Evolutionary conservation across 768 basidiomycete species (phyloP).

Genomic region (Lactarius pseudohatsudake): DNA sequence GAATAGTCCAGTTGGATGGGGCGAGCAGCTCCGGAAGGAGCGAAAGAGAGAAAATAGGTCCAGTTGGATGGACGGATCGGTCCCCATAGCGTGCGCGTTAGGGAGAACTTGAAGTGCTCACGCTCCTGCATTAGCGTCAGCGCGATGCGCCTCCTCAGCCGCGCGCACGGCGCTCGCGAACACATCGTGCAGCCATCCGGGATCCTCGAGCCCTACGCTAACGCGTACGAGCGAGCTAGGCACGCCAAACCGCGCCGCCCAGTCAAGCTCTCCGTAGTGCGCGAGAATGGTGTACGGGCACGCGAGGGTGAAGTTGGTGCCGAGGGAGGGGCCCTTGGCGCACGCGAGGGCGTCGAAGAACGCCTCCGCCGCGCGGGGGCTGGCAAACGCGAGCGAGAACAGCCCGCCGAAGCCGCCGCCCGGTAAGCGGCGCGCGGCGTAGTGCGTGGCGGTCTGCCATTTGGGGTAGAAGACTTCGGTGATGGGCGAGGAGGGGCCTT

Average conservation of each 20-base stretch:
- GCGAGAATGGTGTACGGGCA: slow-evolving; percentile 93
- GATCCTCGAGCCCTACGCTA: slow-evolving; percentile 88
- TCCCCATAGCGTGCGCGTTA: not conserved
- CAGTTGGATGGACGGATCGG: slow-evolving; percentile 27
- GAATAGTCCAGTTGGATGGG: slow-evolving; percentile 20
- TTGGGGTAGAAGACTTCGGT: slow-evolving; percentile 91
- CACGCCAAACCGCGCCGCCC: slow-evolving; percentile 88
- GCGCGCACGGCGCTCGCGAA: slow-evolving; percentile 68
- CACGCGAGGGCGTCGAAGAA: slow-evolving; percentile 86
- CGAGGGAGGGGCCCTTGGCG: slow-evolving; percentile 87
- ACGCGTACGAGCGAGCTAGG: slow-evolving; percentile 82
- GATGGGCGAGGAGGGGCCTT: slow-evolving; percentile 39
- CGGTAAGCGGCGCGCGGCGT: slow-evolving; percentile 58
- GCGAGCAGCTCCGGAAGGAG: not conserved
- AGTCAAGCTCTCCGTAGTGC: slow-evolving; percentile 86
- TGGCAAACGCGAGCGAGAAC: slow-evolving; percentile 84
- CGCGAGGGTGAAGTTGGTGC: slow-evolving; percentile 95
- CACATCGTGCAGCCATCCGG: slow-evolving; percentile 49
- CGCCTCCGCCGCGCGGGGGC: slow-evolving; percentile 60
- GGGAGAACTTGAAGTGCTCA: not conserved
- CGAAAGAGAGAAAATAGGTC: not conserved
- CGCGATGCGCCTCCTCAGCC: slow-evolving; percentile 53
- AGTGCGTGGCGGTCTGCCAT: slow-evolving; percentile 69
- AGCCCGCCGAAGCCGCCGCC: slow-evolving; percentile 66
- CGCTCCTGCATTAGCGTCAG: not conserved